These are phyloP conservation scores for Zizania latifolia DNA, from an alignment of 176 grass and related monocot species.

Conservation along the genomic window DNA sequence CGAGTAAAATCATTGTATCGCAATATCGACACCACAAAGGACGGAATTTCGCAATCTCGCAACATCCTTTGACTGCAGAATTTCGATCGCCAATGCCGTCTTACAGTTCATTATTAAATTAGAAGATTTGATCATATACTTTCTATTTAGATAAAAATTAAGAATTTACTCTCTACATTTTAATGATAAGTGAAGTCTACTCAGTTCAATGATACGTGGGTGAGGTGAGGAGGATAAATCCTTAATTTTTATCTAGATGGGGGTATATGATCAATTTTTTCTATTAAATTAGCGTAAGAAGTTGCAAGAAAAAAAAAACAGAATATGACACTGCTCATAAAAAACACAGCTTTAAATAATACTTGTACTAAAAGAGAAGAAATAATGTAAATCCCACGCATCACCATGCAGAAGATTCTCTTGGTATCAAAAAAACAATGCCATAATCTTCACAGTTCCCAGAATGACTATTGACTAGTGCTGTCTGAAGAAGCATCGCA, in stretches of 20 bases:
- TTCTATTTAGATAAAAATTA: no score
- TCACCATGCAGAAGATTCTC: background rate
- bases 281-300: background rate
- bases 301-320: background rate
- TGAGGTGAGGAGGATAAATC: no score
- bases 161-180: no score
- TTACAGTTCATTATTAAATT: background rate
- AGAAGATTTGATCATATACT: no score
- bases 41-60: background rate
- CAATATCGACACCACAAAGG: background rate
- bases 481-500: background rate
- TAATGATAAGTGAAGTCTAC: no score
- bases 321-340: background rate
- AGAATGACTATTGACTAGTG: background rate
- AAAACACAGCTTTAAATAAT: background rate
- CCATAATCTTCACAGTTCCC: background rate
- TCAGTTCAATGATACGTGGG: no score
- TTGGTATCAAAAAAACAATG: constrained; percentile 27
- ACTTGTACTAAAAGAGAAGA: background rate
- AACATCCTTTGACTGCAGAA: background rate
- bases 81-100: background rate
- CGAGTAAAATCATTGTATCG: background rate
- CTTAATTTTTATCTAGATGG: no score
- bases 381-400: background rate
- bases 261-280: no score